phyloP scores from a whole-genome alignment of 768 basidiomycete genomes.

The Guyanaporus albipodus region DNA sequence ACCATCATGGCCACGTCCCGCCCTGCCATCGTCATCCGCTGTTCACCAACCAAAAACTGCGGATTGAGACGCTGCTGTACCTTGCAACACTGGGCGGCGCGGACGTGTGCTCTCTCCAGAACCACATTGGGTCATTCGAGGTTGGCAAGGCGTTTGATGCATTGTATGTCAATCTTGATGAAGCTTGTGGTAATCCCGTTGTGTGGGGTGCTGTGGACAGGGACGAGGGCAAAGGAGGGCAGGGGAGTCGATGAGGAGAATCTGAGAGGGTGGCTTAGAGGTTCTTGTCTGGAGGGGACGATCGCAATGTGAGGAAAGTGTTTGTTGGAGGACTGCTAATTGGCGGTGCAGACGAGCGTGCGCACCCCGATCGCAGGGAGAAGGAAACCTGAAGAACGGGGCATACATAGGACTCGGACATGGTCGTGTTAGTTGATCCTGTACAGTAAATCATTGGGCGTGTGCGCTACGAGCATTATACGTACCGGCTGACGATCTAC shows the following conservation, averaged over 20 bases:
- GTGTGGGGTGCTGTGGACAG: constrained; percentile 45
- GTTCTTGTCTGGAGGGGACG: constrained; percentile 83
- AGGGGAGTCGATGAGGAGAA: constrained; percentile 20
- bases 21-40: background rate
- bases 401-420: too few species aligned
- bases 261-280: constrained; percentile 65
- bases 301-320: constrained; percentile 74
- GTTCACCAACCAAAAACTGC: constrained; percentile 58
- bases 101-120: constrained; percentile 63
- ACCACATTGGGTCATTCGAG: constrained; percentile 67
- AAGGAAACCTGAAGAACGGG: background rate
- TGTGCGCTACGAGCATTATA: too few species aligned
- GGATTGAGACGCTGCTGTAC: constrained; percentile 70
- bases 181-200: constrained; percentile 47
- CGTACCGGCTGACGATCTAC: too few species aligned
- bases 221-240: constrained; percentile 13
- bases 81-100: constrained; percentile 92
- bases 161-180: constrained; percentile 58
- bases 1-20: background rate
- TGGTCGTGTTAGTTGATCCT: too few species aligned
- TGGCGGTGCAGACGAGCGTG: constrained; percentile 46
- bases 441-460: too few species aligned
- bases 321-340: constrained; percentile 77
- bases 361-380: background rate
- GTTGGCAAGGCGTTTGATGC: constrained; percentile 89